Evolutionary conservation across 1,284 basidiomycete genomes (phyloP), one percentile per base, ranked within the genome.

Genomic region (Trichosporon inkin): DNA sequence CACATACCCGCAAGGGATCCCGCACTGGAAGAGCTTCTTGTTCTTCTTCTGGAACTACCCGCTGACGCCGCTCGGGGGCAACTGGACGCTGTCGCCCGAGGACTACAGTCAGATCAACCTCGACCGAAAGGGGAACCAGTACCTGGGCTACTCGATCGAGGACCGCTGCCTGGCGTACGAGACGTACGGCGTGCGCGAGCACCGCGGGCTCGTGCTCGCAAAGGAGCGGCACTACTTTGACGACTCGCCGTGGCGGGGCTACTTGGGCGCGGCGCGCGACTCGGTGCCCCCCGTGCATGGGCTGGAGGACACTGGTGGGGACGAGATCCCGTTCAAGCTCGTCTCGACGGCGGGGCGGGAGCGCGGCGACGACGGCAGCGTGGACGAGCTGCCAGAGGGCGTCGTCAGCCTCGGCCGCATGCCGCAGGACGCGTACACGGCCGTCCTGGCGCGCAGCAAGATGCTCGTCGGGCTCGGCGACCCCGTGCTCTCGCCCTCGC

Each of bases 121-220:
- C 13, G 32, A 61, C 10, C 60, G 61, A 34, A 53, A 59, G 6
- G 53, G 58, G 11, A 76, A 73, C 61, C 62, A 69, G 24, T 79
- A 76, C 60, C 61, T 80, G 1, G 78, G 79, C 47, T 80, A 80
- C 56, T 76, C 72, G 36, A 68, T 80, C 60, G 77, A 80, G 59
- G 54, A 58, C 8, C 60, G 67, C 0, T 80, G 79, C 61, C 22
- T 49, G 14, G 49, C 17, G 8, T 22, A 39, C 2, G 55, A 57
- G 11, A 36, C 17, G 10, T 61, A 40, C 34, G 17, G 57, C 0
- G 59, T 71, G 35, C 71, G 77, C 11, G 61, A 71, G 24, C 68
- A 75, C 53, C 70, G 69, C 17, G 79, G 66, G 1, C 72, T 77
- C 59, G 64, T 78, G 16, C 65, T 78, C n/a, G 75, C 75, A 22